Conservation (phyloP, 116 monocot genomes). For the Papilionanthe hybrid region DNA sequence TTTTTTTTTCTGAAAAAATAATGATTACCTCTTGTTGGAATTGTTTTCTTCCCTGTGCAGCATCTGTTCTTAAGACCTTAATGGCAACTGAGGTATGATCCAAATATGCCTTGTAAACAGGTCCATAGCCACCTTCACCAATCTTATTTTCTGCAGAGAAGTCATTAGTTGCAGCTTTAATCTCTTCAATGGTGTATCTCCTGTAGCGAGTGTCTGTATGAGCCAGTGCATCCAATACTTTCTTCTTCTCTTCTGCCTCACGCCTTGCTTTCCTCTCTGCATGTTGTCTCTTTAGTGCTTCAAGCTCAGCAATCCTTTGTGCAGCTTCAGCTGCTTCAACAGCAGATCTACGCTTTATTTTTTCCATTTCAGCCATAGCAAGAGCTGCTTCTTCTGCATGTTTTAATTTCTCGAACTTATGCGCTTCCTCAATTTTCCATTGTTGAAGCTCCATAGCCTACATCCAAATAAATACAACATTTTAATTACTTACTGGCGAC, state of each 20-base stretch:
- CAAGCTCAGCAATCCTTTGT: constrained; percentile 39
- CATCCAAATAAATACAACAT: constrained; percentile 9
- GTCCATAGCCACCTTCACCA: constrained; percentile 53
- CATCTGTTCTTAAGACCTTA: constrained; percentile 42
- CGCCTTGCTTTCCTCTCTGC: constrained; percentile 34
- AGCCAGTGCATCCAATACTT: constrained; percentile 17
- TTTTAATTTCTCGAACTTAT: constrained; percentile 28
- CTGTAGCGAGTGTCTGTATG: constrained; percentile 28
- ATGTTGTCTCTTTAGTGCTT: constrained; percentile 26
- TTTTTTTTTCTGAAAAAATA: no score
- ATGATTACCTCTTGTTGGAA: constrained; percentile 50
- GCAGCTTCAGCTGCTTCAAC: constrained; percentile 35
- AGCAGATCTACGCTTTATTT: constrained; percentile 38
- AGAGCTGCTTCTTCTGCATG: constrained; percentile 38
- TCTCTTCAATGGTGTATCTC: constrained; percentile 43
- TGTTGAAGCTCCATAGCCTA: constrained; percentile 27
- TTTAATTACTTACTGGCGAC: constrained; percentile 2
- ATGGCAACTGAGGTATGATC: constrained; percentile 50
- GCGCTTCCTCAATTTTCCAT: constrained; percentile 33
- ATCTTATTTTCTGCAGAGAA: constrained; percentile 30
- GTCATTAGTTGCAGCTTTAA: constrained; percentile 25
- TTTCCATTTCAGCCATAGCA: constrained; percentile 33
- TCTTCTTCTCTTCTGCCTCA: constrained; percentile 40
- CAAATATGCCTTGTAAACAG: constrained; percentile 33
- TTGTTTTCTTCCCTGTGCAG: constrained; percentile 42